Evolutionary conservation across 306 rosid species (phyloP).

Genomic region (Heteromeles arbutifolia): DNA sequence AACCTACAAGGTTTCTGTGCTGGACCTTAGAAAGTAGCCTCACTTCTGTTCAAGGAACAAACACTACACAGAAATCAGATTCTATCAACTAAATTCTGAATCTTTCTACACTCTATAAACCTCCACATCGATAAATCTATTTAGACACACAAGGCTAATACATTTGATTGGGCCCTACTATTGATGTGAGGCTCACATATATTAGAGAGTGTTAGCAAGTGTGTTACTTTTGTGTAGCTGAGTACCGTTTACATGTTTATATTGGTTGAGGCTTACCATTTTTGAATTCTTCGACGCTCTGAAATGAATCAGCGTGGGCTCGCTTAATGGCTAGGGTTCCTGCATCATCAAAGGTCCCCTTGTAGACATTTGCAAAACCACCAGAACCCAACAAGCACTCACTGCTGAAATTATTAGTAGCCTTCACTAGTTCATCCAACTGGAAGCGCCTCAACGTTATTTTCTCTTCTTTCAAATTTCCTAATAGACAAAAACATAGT

Average conservation of each 20-base stretch:
- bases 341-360: conserved; percentile 45
- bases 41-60: conserved; percentile 45
- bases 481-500: neutral
- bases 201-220: no score
- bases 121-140: no score
- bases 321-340: conserved; percentile 71
- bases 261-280: conserved; percentile 38
- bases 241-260: neutral
- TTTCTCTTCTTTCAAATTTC: conserved; percentile 32
- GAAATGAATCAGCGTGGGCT: conserved; percentile 49
- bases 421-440: conserved; percentile 54
- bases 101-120: neutral
- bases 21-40: conserved; percentile 56
- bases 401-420: conserved; percentile 56
- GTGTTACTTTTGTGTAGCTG: no score
- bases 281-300: conserved; percentile 52
- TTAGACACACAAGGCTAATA: neutral
- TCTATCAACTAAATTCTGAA: neutral
- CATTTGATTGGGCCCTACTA: neutral
- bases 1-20: conserved; percentile 62
- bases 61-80: conserved; percentile 10
- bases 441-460: conserved; percentile 43
- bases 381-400: conserved; percentile 73
- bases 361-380: conserved; percentile 67
- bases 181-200: neutral